A percentile compares a stretch with the other conserved stretches of the same genome.
These are phyloP conservation scores for Penicillium sp. DNA, from an alignment of 2,329 filamentous ascomycete genomes.

Conservation along the genomic window DNA sequence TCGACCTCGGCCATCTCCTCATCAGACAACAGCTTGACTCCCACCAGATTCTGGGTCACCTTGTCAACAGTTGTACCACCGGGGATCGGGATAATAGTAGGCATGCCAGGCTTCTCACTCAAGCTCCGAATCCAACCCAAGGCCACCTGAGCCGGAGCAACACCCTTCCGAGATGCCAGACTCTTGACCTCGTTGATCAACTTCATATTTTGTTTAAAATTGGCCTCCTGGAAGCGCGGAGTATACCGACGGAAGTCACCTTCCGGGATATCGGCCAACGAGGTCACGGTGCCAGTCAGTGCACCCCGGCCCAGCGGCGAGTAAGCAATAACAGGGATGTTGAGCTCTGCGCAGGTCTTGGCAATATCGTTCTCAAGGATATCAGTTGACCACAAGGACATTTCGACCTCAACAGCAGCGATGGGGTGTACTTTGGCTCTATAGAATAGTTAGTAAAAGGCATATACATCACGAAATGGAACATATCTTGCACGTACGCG, in stretches of 20 bases:
- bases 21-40: slow-evolving; percentile 30
- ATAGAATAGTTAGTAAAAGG: slow-evolving; percentile 32
- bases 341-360: slow-evolving; percentile 54
- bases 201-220: slow-evolving; percentile 52
- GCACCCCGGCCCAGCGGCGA: slow-evolving; percentile 61
- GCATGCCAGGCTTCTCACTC: slow-evolving; percentile 44
- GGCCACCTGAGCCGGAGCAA: slow-evolving; percentile 49
- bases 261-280: slow-evolving; percentile 47
- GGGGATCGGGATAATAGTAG: slow-evolving; percentile 41
- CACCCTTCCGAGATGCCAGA: slow-evolving; percentile 47
- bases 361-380: slow-evolving; percentile 60
- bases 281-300: slow-evolving; percentile 52
- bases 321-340: slow-evolving; percentile 61
- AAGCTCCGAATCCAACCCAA: slow-evolving; percentile 51
- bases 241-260: slow-evolving; percentile 46
- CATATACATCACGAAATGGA: neutral
- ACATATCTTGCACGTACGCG: slow-evolving; percentile 30
- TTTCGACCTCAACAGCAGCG: slow-evolving; percentile 60
- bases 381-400: slow-evolving; percentile 58
- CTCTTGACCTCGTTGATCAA: slow-evolving; percentile 48
- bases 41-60: slow-evolving; percentile 35
- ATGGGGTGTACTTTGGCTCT: slow-evolving; percentile 56
- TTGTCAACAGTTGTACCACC: slow-evolving; percentile 38
- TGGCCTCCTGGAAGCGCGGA: slow-evolving; percentile 53
- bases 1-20: slow-evolving; percentile 52